Base-by-base conservation (phyloP, 495 filamentous ascomycete genomes). In the Daldinia decipiens region DNA sequence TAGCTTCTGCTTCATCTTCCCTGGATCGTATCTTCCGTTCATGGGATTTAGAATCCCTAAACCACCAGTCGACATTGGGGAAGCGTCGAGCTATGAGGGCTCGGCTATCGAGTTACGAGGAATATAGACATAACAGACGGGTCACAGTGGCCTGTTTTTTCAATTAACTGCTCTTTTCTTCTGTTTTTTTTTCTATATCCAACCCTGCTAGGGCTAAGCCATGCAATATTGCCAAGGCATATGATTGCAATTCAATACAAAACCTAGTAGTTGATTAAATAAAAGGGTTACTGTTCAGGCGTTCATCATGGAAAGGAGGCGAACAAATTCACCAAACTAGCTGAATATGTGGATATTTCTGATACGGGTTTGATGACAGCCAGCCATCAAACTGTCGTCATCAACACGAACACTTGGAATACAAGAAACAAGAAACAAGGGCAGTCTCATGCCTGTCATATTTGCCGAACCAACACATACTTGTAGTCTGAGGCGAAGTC, bases 21-120 rank as follows among this genome's bases (percentile, higher is more conserved):
- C 84, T 1, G 79, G 77, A 3, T 75, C 70, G 13, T 85, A 85
- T 65, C 59, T 86, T 24, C 80, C 82, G 0, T 80, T 79, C 60
- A 69, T 84, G 63, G 80, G 82, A 3, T 77, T 80, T 67, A 60
- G 72, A 45, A 65, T 78, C 11, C 77, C 79, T 8, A 81, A 78
- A 52, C 43, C 70, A 29, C 62, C 60, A 43, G 40, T 12, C 5
- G 54, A 29, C 11, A 24, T 59, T 29, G 43, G 34, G 34, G 43
- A 62, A 36, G 19, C 71, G 9, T 17, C 12, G 24, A 58, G 57
- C 32, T 29, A 62, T n/a, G 65, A 68, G 21, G 53, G 53, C 11
- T 66, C 70, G 12, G 53, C 32, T 27, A 40, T 52, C 29, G 65
- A 32, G 40, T 62, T 66, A 39, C 56, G 47, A 32, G 57, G 60